A percentile compares a stretch with the other conserved stretches of the same genome.
Conservation (phyloP, 352 stramenopile species). For the Elongisporangium senticosum region DNA sequence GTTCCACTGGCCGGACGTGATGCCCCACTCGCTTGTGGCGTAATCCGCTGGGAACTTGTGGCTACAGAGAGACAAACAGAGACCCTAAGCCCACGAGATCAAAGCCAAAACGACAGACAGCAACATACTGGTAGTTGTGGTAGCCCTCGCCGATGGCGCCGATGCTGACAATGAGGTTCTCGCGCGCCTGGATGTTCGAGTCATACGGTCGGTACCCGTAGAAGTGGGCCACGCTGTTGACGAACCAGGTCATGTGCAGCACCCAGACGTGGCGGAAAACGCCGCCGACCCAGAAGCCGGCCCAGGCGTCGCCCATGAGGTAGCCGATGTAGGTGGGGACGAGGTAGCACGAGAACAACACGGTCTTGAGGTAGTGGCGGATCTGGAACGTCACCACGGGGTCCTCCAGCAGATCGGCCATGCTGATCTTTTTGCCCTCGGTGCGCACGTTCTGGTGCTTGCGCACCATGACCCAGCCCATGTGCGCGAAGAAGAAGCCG, state of each 20-base stretch:
- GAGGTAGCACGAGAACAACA: slow-evolving; percentile 96
- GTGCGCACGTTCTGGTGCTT: slow-evolving; percentile 91
- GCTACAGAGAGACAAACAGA: slow-evolving; percentile 19
- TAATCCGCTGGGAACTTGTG: slow-evolving; percentile 99
- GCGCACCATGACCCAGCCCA: slow-evolving; percentile 97
- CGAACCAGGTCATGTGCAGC: slow-evolving; percentile 96
- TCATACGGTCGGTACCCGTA: slow-evolving; percentile 97
- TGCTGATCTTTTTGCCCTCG: slow-evolving; percentile 89
- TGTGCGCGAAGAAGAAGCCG: slow-evolving; percentile 98
- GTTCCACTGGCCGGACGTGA: slow-evolving; percentile 96
- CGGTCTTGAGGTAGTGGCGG: slow-evolving; percentile 82
- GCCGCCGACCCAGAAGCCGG: slow-evolving; percentile 93
- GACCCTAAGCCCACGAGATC: neutral
- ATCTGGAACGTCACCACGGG: slow-evolving; percentile 96
- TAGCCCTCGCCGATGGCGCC: slow-evolving; percentile 97
- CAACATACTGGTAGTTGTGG: slow-evolving; percentile 96
- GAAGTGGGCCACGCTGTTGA: slow-evolving; percentile 97
- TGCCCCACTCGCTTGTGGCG: slow-evolving; percentile 95
- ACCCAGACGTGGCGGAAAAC: slow-evolving; percentile 92
- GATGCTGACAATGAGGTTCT: slow-evolving; percentile 96
- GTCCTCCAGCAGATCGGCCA: slow-evolving; percentile 92
- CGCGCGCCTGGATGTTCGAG: slow-evolving; percentile 86
- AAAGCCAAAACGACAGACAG: neutral
- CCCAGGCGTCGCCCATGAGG: slow-evolving; percentile 89
- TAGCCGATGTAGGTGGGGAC: slow-evolving; percentile 89